A percentile compares a stretch with the other conserved stretches of the same genome.
phyloP scores from a whole-genome alignment of 108 stramenopile species.

The Parietichytrium sp. region DNA sequence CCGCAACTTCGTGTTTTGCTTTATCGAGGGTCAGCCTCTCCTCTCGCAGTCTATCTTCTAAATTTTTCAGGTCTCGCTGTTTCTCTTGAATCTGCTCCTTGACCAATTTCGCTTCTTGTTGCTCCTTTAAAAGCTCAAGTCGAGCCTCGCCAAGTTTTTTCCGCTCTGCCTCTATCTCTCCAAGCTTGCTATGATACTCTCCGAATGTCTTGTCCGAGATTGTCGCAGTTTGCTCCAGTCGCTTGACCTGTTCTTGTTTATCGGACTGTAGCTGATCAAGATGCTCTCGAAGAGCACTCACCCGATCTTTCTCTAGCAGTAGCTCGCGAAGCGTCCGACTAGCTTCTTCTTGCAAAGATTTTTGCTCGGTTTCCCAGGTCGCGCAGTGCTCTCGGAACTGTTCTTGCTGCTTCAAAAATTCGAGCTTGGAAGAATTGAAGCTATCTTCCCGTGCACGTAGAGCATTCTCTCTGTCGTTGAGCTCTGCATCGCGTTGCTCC shows the following conservation, averaged over 20 bases:
- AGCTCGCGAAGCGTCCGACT: not conserved
- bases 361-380: not conserved
- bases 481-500: not conserved
- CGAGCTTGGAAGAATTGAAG: not conserved
- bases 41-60: not conserved
- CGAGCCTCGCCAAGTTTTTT: not conserved
- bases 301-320: not conserved
- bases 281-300: not conserved
- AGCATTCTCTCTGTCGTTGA: not conserved
- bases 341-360: not conserved
- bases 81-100: not conserved
- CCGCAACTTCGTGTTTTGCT: constrained; percentile 17
- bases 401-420: not conserved
- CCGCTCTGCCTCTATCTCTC: not conserved
- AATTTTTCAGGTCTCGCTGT: not conserved
- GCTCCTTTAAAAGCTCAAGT: not conserved
- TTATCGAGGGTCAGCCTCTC: not conserved
- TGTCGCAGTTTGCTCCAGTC: too few relatives aligned
- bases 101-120: not conserved
- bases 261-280: not conserved
- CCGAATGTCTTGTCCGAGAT: too few relatives aligned
- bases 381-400: not conserved
- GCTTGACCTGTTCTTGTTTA: too few relatives aligned
- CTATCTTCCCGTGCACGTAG: not conserved
- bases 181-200: too few relatives aligned